Evolutionary conservation across 768 basidiomycete species (phyloP).

Genomic region (Leccinum pellstonianum): DNA sequence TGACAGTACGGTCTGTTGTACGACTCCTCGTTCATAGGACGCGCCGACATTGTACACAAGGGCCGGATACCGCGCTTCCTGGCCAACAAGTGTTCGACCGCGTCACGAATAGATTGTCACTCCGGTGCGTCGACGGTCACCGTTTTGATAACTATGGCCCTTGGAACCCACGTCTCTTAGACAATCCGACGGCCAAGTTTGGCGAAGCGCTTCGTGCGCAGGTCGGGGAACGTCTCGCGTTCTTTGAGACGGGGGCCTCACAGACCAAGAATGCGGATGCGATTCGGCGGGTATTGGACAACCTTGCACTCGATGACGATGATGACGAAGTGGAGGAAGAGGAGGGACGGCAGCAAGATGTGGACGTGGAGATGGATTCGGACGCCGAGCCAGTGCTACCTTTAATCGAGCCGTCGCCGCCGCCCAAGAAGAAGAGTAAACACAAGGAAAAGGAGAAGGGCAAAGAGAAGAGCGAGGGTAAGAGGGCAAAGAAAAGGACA

Average conservation of each 20-base stretch:
- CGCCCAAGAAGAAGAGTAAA: constrained; percentile 57
- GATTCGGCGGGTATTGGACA: constrained; percentile 86
- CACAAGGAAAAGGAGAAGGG: constrained; percentile 34
- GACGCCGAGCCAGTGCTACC: constrained; percentile 50
- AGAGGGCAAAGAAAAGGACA: background rate
- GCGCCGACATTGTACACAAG: constrained; percentile 91
- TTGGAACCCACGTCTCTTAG: constrained; percentile 33
- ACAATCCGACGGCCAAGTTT: constrained; percentile 86
- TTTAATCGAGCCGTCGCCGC: constrained; percentile 53
- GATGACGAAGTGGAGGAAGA: constrained; percentile 54
- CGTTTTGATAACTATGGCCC: background rate
- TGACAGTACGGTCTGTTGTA: constrained; percentile 93
- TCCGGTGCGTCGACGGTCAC: constrained; percentile 50
- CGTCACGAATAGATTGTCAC: constrained; percentile 94
- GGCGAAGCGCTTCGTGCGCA: constrained; percentile 92
- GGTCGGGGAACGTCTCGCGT: constrained; percentile 91
- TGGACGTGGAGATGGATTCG: constrained; percentile 43
- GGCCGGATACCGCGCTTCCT: constrained; percentile 98
- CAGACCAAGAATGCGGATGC: constrained; percentile 91
- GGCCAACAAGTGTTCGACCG: constrained; percentile 98
- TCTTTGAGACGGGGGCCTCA: constrained; percentile 90
- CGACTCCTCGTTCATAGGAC: constrained; percentile 96
- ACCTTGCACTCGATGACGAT: constrained; percentile 66
- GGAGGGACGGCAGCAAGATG: constrained; percentile 23
- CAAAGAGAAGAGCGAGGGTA: constrained; percentile 3